Evolutionary conservation across 768 basidiomycete genomes (phyloP), one percentile per base, ranked within the genome.

Genomic region (Mrakia frigida): DNA sequence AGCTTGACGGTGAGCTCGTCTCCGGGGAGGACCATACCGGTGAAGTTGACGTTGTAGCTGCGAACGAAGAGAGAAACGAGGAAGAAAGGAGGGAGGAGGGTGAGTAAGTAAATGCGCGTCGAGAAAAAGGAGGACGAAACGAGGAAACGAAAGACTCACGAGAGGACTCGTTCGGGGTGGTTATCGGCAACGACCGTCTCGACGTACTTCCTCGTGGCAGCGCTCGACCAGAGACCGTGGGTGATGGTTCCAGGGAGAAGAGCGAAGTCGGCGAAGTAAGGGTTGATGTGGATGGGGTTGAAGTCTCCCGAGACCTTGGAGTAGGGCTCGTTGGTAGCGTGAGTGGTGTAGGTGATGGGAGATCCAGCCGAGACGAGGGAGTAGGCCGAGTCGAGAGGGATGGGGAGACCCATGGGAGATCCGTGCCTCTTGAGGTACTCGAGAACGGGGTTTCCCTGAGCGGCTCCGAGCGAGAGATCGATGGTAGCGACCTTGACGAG

Each of bases 281-380:
- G 96, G 84, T 99, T 98, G 83, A 97, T 87, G 83, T 99, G 76
- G 80, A 99, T 99, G 39, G 97, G 97, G 84, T 99, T 98, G 87
- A 93, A 98, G 84, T 99, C 96, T 63, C 96, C 95, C 0, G 97
- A 99, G 68, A 95, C 88, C 83, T 90, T 89, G 6, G 95, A 98
- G 85, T 98, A 99, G 2, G 94, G 91, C 84, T 96, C 92, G 82
- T 99, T 99, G 67, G 92, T 93, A 63, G 92, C 85, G 35, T 96
- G 96, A 5, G 96, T 88, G 65, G 86, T 89, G 86, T 94, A 96
- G 10, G 86, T 83, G 14, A 90, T 89, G 25, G 87, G 85, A 35
- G 87, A 85, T 4, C 87, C 85, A n/a, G 86, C 82, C 59, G 84
- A 89, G 50, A 90, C 89, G 82, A 99, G 86, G 0, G 90, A 88